Conservation (phyloP, 139 green algal genomes). For the Chlamydomonas sp. region DNA sequence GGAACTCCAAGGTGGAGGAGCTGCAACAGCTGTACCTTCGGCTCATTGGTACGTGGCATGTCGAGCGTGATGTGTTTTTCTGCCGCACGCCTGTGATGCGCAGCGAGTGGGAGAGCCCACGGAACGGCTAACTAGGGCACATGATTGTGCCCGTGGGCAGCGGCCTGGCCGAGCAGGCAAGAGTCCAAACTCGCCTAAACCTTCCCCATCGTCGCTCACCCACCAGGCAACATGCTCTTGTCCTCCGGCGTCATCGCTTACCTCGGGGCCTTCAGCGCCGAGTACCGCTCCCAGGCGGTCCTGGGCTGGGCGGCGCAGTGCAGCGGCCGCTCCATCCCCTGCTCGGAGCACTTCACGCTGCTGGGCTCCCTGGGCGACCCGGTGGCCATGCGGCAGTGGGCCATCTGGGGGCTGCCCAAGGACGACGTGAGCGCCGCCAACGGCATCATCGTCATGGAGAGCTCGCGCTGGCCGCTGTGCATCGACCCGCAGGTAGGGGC, state of each 20-base stretch:
- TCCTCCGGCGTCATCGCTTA: slow-evolving; percentile 75
- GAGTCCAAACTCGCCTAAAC: background rate
- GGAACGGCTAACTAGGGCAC: background rate
- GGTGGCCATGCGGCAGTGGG: slow-evolving; percentile 80
- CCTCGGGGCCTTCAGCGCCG: slow-evolving; percentile 71
- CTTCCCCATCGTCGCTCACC: background rate
- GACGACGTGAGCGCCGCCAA: slow-evolving; percentile 86
- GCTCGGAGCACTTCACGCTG: slow-evolving; percentile 61
- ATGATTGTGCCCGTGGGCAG: background rate
- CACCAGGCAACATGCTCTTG: slow-evolving; percentile 76
- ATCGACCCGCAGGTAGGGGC: slow-evolving; percentile 80
- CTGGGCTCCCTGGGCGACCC: slow-evolving; percentile 68
- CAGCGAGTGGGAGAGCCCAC: too few species aligned
- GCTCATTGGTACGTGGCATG: slow-evolving; percentile 51
- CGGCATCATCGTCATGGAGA: slow-evolving; percentile 64
- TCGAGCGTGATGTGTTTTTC: background rate
- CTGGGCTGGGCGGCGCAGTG: slow-evolving; percentile 24
- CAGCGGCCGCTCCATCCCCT: background rate
- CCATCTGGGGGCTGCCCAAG: slow-evolving; percentile 81
- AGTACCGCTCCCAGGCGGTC: slow-evolving; percentile 49
- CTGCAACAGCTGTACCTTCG: slow-evolving; percentile 67
- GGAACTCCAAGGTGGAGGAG: slow-evolving; percentile 66
- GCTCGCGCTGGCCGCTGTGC: slow-evolving; percentile 78
- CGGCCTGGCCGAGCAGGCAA: background rate
- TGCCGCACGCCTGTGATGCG: background rate